Evolutionary conservation across 495 filamentous ascomycete species (phyloP).

Genomic region (Neurospora africana): DNA sequence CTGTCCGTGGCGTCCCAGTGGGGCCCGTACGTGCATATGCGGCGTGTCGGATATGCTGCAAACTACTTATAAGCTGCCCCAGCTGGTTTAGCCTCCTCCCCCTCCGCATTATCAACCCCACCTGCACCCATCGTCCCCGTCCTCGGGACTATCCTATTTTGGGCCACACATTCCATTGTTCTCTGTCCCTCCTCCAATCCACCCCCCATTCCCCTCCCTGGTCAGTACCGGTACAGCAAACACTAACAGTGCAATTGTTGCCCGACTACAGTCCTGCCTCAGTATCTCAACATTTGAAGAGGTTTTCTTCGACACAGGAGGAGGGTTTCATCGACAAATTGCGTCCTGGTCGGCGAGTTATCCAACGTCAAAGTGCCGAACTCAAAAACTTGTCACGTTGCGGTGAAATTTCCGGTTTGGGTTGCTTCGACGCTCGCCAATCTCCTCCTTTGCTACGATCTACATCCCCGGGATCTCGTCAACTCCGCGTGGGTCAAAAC

Average conservation of each 20-base stretch:
- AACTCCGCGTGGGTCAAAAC: not conserved
- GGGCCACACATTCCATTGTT: constrained; percentile 5
- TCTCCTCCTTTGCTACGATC: not conserved
- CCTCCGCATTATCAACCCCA: constrained; percentile 3
- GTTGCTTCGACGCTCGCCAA: not conserved
- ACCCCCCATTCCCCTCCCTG: not conserved
- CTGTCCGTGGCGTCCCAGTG: not conserved
- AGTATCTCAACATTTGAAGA: not conserved
- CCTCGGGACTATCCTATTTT: constrained; percentile 3
- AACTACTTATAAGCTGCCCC: constrained; percentile 13
- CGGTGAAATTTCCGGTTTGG: not conserved
- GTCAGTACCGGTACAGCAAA: not conserved
- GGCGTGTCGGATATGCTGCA: constrained; percentile 8
- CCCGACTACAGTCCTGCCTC: not conserved
- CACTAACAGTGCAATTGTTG: not conserved
- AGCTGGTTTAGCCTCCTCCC: constrained; percentile 10
- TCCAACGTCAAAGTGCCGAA: not conserved
- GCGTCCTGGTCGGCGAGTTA: not conserved
- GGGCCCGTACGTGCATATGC: not conserved
- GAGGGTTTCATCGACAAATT: not conserved
- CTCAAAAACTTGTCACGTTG: not conserved
- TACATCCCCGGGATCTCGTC: not conserved
- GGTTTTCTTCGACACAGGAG: not conserved
- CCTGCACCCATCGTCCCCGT: constrained; percentile 1
- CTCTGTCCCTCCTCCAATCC: not conserved